These are phyloP conservation scores for Vitis labrusca DNA, from an alignment of 164 flowering plant genomes.

Conservation along the genomic window DNA sequence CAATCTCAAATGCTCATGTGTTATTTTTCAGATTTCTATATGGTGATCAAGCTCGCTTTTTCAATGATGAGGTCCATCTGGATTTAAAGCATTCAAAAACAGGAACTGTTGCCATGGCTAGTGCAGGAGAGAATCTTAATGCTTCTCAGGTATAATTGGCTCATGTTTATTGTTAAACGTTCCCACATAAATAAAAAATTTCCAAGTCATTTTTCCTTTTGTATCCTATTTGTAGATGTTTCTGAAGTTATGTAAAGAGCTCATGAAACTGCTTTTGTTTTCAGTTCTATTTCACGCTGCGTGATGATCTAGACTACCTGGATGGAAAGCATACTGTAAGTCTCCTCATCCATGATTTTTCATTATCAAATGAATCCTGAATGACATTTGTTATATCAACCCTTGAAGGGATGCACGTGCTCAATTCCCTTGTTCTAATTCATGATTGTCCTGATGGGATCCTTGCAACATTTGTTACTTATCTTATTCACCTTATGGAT, in stretches of 20 bases:
- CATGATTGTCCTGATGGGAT: too few relatives aligned
- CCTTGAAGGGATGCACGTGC: background rate
- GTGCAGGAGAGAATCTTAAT: conserved; percentile 94
- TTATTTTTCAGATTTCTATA: conserved; percentile 65
- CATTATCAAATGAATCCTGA: background rate
- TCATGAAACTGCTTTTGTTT: conserved; percentile 12
- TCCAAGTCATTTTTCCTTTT: background rate
- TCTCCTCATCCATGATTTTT: conserved; percentile 10
- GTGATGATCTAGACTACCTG: conserved; percentile 93
- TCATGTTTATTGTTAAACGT: too few relatives aligned
- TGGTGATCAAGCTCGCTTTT: conserved; percentile 97
- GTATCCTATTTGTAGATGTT: background rate
- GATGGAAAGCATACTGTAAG: conserved; percentile 96
- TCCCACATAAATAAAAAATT: background rate
- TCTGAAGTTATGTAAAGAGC: background rate
- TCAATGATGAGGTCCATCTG: conserved; percentile 81
- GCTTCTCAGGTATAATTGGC: conserved; percentile 81
- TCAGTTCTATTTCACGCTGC: conserved; percentile 92
- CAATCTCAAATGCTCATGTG: background rate
- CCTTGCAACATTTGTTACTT: too few relatives aligned
- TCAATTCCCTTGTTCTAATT: too few relatives aligned
- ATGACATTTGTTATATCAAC: too few relatives aligned
- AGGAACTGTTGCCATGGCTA: conserved; percentile 95
- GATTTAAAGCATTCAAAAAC: conserved; percentile 87
- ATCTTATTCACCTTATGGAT: too few relatives aligned